Evolutionary conservation across 257 asterid genomes (phyloP).

Genomic region (Ehretia macrophylla): DNA sequence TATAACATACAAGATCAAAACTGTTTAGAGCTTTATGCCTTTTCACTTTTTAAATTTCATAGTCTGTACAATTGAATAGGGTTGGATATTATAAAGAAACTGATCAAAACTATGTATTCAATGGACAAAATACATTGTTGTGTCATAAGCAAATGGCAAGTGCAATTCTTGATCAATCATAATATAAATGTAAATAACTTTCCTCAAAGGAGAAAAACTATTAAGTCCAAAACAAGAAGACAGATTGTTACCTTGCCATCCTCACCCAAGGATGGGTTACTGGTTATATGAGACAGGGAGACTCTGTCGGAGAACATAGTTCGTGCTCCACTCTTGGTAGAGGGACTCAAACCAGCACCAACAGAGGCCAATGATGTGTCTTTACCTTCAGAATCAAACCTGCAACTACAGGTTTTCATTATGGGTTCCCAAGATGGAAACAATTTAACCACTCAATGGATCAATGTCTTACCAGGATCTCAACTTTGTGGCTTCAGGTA

Average conservation of each 20-base stretch:
- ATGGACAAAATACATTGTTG: no score
- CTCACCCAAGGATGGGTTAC: conserved; percentile 75
- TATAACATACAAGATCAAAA: not conserved
- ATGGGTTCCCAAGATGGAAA: not conserved
- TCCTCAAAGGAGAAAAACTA: not conserved
- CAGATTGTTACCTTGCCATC: conserved; percentile 48
- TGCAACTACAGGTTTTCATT: conserved; percentile 13
- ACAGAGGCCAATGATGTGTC: conserved; percentile 66
- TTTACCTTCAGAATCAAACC: conserved; percentile 94
- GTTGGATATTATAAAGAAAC: no score
- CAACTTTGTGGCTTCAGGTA: conserved; percentile 74
- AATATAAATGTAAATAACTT: not conserved
- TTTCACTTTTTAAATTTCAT: no score
- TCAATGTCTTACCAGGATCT: conserved; percentile 56
- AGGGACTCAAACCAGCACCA: conserved; percentile 63
- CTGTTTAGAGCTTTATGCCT: not conserved
- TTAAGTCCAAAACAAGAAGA: not conserved
- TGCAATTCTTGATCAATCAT: no score
- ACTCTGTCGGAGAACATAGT: conserved; percentile 76
- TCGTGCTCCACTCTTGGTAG: conserved; percentile 34
- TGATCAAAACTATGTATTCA: no score
- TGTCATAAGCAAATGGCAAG: no score
- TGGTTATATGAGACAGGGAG: conserved; percentile 56
- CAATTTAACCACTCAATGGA: not conserved
- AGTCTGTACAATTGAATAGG: not conserved